A percentile compares a stretch with the other conserved stretches of the same genome.
Conservation (phyloP, 2,329 filamentous ascomycete genomes). For the Colletotrichum aenigma region DNA sequence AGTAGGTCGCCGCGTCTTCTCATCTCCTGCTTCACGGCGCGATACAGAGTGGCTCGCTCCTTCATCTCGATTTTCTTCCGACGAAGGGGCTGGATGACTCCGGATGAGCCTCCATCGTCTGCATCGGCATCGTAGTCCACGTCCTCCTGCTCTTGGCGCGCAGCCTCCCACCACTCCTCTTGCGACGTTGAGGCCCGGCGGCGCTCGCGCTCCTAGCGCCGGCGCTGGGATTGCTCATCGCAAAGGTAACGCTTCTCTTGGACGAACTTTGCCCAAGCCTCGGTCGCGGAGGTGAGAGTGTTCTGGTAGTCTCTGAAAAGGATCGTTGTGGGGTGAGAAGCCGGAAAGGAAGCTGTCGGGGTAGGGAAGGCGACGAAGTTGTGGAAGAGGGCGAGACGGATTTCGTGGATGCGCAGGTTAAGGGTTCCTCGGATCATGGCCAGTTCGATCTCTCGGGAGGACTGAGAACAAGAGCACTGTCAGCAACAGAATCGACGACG, state of each 20-base stretch:
- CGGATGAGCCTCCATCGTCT: background rate
- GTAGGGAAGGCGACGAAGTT: background rate
- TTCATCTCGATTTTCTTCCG: background rate
- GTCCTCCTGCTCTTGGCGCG: background rate
- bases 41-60: background rate
- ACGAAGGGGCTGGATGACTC: rapidly evolving
- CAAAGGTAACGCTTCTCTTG: background rate
- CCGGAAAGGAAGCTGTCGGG: background rate
- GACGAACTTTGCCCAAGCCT: background rate
- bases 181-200: background rate
- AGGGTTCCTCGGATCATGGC: background rate
- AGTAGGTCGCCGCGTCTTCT: background rate
- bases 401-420: background rate
- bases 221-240: background rate
- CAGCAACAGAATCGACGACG: background rate
- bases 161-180: background rate
- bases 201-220: background rate
- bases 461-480: background rate
- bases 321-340: background rate
- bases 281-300: background rate
- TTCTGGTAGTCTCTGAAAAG: background rate
- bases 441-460: background rate
- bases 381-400: background rate
- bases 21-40: background rate
- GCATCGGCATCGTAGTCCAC: background rate